Percentiles rank a stretch among this genome's conserved stretches.
Evolutionary conservation across 2,329 filamentous ascomycete species (phyloP).

Genomic region (Ilyonectria mors-panacis): DNA sequence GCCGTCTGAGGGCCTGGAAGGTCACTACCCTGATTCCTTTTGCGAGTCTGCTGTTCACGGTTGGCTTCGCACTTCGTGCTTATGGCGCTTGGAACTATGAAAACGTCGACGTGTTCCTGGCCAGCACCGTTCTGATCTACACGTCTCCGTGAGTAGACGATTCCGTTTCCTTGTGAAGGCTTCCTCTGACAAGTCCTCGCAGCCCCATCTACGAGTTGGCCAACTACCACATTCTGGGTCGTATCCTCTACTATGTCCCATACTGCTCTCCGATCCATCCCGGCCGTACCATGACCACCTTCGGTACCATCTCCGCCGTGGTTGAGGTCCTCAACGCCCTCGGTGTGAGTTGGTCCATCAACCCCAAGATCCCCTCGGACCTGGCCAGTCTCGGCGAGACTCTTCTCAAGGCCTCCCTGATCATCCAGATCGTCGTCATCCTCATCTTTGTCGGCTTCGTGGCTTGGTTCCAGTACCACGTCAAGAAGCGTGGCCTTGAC

Average conservation of each 20-base stretch:
- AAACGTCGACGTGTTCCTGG: conserved; percentile 46
- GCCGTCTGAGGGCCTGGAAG: conserved; percentile 68
- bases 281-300: conserved; percentile 58
- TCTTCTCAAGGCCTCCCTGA: conserved; percentile 63
- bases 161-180: neutral
- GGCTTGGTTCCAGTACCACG: conserved; percentile 61
- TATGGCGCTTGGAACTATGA: conserved; percentile 47
- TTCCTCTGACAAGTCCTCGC: neutral
- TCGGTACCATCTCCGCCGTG: conserved; percentile 59
- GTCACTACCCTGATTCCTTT: conserved; percentile 67
- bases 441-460: conserved; percentile 64
- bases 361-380: neutral
- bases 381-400: conserved; percentile 47
- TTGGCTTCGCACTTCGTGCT: conserved; percentile 64
- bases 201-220: conserved; percentile 70
- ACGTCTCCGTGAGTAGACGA: conserved; percentile 44
- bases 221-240: conserved; percentile 72
- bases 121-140: conserved; percentile 48
- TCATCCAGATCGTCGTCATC: conserved; percentile 68
- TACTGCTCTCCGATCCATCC: conserved; percentile 67
- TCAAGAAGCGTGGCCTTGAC: conserved; percentile 49
- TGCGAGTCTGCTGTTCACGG: conserved; percentile 66
- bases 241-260: conserved; percentile 69
- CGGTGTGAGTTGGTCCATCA: conserved; percentile 40
- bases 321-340: conserved; percentile 61